These are phyloP conservation scores for Albugo candida DNA, from an alignment of 352 stramenopile genomes.

Conservation along the genomic window DNA sequence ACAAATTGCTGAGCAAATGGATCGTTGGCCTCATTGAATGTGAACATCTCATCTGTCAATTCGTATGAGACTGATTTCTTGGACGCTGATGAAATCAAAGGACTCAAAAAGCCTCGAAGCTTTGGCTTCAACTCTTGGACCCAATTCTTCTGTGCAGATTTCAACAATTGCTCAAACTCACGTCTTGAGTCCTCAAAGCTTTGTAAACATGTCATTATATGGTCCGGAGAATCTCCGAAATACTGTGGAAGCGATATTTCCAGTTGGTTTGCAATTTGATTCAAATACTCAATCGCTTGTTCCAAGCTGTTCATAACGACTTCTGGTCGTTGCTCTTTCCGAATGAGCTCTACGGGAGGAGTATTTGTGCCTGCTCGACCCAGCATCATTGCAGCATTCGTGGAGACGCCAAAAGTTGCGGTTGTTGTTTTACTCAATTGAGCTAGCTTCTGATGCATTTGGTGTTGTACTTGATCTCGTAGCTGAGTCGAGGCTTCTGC, in stretches of 20 bases:
- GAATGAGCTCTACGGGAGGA: constrained; percentile 12
- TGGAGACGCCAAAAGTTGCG: constrained; percentile 1
- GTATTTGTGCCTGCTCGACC: background rate
- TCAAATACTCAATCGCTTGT: constrained; percentile 50
- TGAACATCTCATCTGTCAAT: constrained; percentile 71
- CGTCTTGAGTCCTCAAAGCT: constrained; percentile 46
- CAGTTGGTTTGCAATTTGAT: constrained; percentile 59
- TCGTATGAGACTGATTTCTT: constrained; percentile 49
- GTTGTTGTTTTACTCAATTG: constrained; percentile 56
- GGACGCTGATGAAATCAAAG: constrained; percentile 21
- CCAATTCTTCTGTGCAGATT: constrained; percentile 47
- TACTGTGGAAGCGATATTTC: constrained; percentile 41
- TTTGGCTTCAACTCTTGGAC: constrained; percentile 60
- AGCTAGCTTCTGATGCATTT: constrained; percentile 70
- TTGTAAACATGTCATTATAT: constrained; percentile 49
- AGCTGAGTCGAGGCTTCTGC: constrained; percentile 40
- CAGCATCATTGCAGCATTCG: background rate
- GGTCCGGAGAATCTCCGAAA: constrained; percentile 46
- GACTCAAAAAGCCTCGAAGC: constrained; percentile 25
- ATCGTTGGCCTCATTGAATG: constrained; percentile 75
- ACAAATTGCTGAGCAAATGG: constrained; percentile 67
- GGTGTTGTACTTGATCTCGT: constrained; percentile 72
- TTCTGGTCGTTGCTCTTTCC: constrained; percentile 40
- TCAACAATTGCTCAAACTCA: constrained; percentile 51
- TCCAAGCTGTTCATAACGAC: constrained; percentile 75